Evolutionary conservation across 345 rosid genomes (phyloP), one percentile per base, ranked within the genome.

Genomic region (Populus ilicifolia): DNA sequence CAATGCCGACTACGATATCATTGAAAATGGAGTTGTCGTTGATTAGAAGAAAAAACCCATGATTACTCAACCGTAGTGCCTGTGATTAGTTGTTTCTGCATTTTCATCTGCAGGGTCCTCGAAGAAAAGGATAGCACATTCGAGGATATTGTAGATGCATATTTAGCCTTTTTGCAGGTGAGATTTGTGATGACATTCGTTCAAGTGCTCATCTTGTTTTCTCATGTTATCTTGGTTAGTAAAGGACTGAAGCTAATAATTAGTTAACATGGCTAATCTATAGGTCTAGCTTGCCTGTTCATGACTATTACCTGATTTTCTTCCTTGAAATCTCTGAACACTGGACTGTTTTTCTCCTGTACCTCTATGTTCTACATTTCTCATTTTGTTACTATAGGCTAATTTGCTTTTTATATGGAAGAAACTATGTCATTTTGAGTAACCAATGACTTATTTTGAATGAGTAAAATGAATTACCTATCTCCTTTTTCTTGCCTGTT

Each of bases 91-190:
- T 54, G 41, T 70, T 33, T 75, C 65, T 30, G 75, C 43, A 8
- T 44, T 62, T 12, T 83, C 48, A 68, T 83, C 21, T 75, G 79
- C 79, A 95, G 99, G 88, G 77, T 89, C 80, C 84, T 90, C 86
- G 90, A 88, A 11, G 86, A 89, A 72, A 89, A 87, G 81, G 87
- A 86, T 68, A 89, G 87, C 73, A 80, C 93, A 52, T 74, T 96
- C 81, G 99, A 96, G 86, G 98, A 96, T 80, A 89, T 89, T 44
- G 79, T 96, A 73, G 99, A 94, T 83, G 94, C 94, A 69, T 96
- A 96, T 88, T 86, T 94, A 77, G 98, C 93, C 25, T 86, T 89
- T 83, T 81, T 94, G 88, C 99, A 96, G 90, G 97, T 89, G 81
- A 77, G 83, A 78, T 79, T 75, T 30, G 54, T 25, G 35, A 63